phyloP scores from a whole-genome alignment of 768 basidiomycete species.

The Suillus brevipes region DNA sequence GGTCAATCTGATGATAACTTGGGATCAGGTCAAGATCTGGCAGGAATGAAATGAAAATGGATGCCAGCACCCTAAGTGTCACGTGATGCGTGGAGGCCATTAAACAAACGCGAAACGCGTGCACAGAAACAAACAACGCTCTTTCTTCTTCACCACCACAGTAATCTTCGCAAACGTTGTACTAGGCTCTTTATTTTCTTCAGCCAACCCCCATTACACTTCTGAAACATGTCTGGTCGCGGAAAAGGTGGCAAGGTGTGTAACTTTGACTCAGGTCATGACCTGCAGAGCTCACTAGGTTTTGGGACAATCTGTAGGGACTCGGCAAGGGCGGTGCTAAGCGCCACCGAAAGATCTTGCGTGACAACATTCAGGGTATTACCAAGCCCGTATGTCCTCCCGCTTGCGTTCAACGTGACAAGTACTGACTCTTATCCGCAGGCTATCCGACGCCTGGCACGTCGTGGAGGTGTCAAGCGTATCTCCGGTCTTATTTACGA shows the following conservation, averaged over 20 bases:
- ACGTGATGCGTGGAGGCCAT: slow-evolving; percentile 5
- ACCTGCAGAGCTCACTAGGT: neutral
- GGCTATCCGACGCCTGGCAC: slow-evolving; percentile 74
- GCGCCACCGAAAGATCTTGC: slow-evolving; percentile 83
- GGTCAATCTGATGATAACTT: neutral
- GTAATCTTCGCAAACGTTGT: neutral
- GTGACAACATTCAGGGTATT: slow-evolving; percentile 67
- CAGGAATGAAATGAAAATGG: neutral
- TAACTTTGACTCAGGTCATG: neutral
- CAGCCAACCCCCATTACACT: neutral
- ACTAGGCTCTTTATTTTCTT: neutral
- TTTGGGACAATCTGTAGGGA: slow-evolving; percentile 40
- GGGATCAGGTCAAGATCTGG: neutral
- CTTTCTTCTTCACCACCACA: slow-evolving; percentile 10
- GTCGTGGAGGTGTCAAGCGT: slow-evolving; percentile 91
- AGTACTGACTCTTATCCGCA: neutral
- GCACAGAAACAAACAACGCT: neutral
- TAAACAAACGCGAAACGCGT: slow-evolving; percentile 6
- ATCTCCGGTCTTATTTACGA: slow-evolving; percentile 86
- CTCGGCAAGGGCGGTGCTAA: slow-evolving; percentile 86
- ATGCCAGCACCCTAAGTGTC: neutral
- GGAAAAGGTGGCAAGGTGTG: slow-evolving; percentile 77
- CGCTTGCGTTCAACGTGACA: too few species aligned
- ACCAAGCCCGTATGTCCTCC: slow-evolving; percentile 18
- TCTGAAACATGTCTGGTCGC: slow-evolving; percentile 71